phyloP scores from a whole-genome alignment of 2,329 filamentous ascomycete genomes.

The Metarhizium anisopliae region DNA sequence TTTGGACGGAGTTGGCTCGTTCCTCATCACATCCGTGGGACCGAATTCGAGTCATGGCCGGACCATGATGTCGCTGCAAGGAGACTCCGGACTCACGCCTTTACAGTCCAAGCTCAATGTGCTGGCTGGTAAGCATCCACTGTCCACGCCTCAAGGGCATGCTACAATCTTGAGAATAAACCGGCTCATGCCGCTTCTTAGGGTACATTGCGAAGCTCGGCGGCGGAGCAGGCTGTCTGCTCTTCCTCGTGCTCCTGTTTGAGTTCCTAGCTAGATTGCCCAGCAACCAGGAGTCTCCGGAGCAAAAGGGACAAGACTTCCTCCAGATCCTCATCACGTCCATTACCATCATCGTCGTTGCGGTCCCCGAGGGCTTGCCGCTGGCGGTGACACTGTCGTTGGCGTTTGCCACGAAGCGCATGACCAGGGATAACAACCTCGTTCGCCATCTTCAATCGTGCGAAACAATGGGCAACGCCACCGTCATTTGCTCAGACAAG shows the following conservation, averaged over 20 bases:
- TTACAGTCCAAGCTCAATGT: conserved; percentile 43
- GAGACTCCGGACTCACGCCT: conserved; percentile 42
- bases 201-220: conserved; percentile 30
- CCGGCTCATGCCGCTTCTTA: no score
- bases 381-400: conserved; percentile 59
- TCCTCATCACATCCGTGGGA: conserved; percentile 46
- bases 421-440: conserved; percentile 62
- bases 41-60: conserved; percentile 44
- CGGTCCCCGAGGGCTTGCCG: conserved; percentile 57
- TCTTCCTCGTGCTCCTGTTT: conserved; percentile 72
- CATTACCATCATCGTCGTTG: conserved; percentile 58
- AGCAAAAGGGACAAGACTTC: conserved; percentile 49
- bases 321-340: conserved; percentile 56
- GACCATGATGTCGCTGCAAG: conserved; percentile 46
- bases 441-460: conserved; percentile 59
- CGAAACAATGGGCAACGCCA: conserved; percentile 65
- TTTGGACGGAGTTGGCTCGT: conserved; percentile 40
- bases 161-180: no score
- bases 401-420: conserved; percentile 60
- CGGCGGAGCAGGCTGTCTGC: conserved; percentile 58
- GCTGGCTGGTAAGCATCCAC: conserved; percentile 11
- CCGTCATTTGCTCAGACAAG: conserved; percentile 65
- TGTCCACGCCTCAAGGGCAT: rapidly evolving
- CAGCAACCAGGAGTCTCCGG: conserved; percentile 34
- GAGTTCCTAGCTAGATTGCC: conserved; percentile 61